Base-by-base conservation (phyloP, 805 yeast genomes). In the Myxozyma neotropica region DNA sequence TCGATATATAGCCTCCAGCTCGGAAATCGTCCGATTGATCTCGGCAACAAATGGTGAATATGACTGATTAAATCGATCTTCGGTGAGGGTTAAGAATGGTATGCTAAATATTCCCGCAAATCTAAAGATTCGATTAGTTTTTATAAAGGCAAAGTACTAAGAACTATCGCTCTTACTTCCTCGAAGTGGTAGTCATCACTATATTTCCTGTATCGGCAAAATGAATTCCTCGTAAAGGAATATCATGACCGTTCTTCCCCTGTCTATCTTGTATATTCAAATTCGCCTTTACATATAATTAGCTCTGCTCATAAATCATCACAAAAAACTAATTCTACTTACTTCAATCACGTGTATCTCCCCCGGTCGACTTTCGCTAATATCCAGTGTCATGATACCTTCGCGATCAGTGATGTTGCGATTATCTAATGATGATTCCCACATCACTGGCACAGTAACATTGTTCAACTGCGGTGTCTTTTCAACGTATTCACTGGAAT, bases 21-120 rank as follows among this genome's bases (percentile, higher is more conserved):
- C 75, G 31, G 78, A 80, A 3, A 76, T 62, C 46, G 83, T 67
- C 21, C 71, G 72, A 64, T 80, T 80, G 0, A 87, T 71, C 44
- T 73, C 74, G 31, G 81, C 74, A 42, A 70, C 87, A 5, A 88
- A 88, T 29, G 90, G 80, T 36, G 78, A 75, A 0, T 90, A 80
- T 19, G 81, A 74, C 21, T 80, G 78, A 61, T 87, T 85, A 68
- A 86, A 89, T 70, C 86, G 87, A 1, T 85, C 78, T 0, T 91
- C 92, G 24, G 74, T 73, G 10, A 88, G 73, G 3, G 77, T 75
- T 19, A 90, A 65, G 1, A 67, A 71, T 4, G 77, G 75, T 15
- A 74, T 45, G 2, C 71, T 73, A 46, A 59, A 57, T 15, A 55
- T 17, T 8, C 77, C 77, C 43, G 66, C 66, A 45, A 59, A 61